phyloP scores from a whole-genome alignment of 2,329 filamentous ascomycete species.

The Fusarium pseudocircinatum region DNA sequence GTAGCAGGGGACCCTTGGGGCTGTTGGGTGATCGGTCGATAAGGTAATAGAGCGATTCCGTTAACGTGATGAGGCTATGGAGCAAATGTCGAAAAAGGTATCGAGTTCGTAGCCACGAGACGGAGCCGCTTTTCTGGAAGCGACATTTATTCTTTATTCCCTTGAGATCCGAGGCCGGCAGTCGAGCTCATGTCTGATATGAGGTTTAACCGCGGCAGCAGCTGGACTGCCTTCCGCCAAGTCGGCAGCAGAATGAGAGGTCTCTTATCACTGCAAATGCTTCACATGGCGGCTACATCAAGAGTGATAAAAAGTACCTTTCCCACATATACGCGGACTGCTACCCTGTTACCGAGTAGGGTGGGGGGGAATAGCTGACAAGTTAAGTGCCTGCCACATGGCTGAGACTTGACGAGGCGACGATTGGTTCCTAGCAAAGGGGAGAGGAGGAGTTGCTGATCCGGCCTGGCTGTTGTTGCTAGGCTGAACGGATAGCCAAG shows the following conservation, averaged over 20 bases:
- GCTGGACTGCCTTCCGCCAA: constrained; percentile 13
- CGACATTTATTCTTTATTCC: constrained; percentile 19
- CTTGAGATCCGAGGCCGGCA: constrained; percentile 34
- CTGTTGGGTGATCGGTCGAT: constrained; percentile 30
- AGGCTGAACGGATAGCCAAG: neutral
- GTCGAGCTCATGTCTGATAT: constrained; percentile 29
- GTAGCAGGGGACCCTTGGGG: constrained; percentile 18
- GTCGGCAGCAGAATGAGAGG: constrained; percentile 20
- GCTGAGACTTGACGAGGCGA: constrained; percentile 1
- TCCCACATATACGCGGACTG: neutral
- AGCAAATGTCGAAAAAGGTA: constrained; percentile 29
- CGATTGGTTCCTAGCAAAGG: neutral
- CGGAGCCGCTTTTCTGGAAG: constrained; percentile 36
- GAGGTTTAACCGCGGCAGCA: constrained; percentile 32
- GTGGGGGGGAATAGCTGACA: constrained; percentile 6
- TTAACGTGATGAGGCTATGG: constrained; percentile 34
- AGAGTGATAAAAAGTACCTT: neutral
- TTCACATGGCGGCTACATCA: neutral
- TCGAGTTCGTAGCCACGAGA: constrained; percentile 24
- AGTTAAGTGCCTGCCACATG: neutral
- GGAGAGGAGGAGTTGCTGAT: neutral
- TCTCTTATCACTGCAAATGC: constrained; percentile 30
- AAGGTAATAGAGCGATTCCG: constrained; percentile 18
- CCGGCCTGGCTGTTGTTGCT: neutral
- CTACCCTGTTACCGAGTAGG: constrained; percentile 4